phyloP scores from a whole-genome alignment of 371 early-diverging fungal genomes.

The Conidiobolus incongruus region DNA sequence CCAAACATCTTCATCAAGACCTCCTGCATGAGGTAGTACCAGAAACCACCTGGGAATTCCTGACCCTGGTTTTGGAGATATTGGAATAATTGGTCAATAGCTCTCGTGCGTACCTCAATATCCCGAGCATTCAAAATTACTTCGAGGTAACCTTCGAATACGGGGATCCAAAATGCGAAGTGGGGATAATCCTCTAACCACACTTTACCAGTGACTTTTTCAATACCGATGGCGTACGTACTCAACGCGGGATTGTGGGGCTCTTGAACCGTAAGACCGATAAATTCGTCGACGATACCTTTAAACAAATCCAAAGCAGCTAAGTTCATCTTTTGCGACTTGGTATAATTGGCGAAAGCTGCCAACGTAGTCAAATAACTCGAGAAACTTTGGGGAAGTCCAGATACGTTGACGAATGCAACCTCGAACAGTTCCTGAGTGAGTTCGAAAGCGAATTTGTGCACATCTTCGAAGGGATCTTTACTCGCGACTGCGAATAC shows the following conservation, averaged over 20 bases:
- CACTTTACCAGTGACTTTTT: no score
- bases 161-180: constrained; percentile 59
- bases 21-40: constrained; percentile 56
- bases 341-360: constrained; percentile 41
- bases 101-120: constrained; percentile 73
- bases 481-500: constrained; percentile 55
- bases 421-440: constrained; percentile 36
- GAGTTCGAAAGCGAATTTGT: constrained; percentile 35
- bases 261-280: constrained; percentile 3
- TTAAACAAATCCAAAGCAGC: background rate
- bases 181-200: no score
- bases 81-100: constrained; percentile 60
- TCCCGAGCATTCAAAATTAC: constrained; percentile 71
- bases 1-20: constrained; percentile 71
- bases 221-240: background rate
- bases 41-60: constrained; percentile 44
- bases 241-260: background rate
- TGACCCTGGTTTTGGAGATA: constrained; percentile 46
- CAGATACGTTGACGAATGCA: constrained; percentile 13
- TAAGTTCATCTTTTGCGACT: constrained; percentile 19
- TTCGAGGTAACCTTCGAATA: constrained; percentile 61
- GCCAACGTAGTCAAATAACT: constrained; percentile 60
- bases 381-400: constrained; percentile 19
- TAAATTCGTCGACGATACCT: constrained; percentile 3
- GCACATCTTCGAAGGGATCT: constrained; percentile 40